Conservation (phyloP, 768 basidiomycete species). For the Russula abietina region DNA sequence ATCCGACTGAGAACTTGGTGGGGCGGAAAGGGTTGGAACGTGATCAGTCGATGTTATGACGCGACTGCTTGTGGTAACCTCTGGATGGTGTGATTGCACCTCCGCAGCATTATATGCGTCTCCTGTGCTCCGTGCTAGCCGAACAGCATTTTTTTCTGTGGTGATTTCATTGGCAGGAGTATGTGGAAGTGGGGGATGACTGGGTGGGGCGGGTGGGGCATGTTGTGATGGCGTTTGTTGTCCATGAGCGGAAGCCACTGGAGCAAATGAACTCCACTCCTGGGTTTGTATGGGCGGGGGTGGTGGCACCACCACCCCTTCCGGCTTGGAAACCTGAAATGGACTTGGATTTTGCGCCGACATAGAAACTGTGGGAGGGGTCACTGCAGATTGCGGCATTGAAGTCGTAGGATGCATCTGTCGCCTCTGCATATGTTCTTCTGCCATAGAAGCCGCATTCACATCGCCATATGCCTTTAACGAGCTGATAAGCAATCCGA, state of each 20-base stretch:
- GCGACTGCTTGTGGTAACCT: neutral
- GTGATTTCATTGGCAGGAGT: neutral
- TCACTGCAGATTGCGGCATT: neutral
- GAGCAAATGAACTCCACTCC: neutral
- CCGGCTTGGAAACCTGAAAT: neutral
- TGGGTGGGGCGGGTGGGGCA: neutral
- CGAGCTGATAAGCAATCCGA: neutral
- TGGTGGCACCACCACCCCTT: neutral
- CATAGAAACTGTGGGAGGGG: neutral
- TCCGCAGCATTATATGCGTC: neutral
- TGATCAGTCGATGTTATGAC: neutral
- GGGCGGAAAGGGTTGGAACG: neutral
- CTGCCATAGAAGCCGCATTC: conserved; percentile 1
- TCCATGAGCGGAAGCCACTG: neutral
- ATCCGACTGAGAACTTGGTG: conserved; percentile 6
- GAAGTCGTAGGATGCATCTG: neutral
- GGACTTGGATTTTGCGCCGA: neutral
- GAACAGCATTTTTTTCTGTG: neutral
- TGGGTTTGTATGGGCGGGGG: neutral
- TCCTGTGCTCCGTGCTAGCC: neutral
- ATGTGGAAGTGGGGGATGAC: neutral
- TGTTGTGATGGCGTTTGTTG: neutral
- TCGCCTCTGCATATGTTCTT: neutral
- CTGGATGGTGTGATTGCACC: neutral
- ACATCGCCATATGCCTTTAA: conserved; percentile 4